Evolutionary conservation across 352 stramenopile species (phyloP), one percentile per base, ranked within the genome.

Genomic region (Saprolegnia diclina): DNA sequence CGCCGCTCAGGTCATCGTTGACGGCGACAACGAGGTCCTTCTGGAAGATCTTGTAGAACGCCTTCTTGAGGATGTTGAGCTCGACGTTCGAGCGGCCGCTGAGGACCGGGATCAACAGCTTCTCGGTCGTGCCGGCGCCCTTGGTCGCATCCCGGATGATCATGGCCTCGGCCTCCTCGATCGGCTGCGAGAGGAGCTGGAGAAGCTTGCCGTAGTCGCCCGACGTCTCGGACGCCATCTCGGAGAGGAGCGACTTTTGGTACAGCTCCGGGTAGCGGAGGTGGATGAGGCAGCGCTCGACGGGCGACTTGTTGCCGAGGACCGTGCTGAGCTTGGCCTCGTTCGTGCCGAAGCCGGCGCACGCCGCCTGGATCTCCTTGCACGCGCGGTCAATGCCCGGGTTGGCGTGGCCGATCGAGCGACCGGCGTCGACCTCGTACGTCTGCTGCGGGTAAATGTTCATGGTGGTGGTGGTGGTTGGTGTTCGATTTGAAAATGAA

Each of bases 51-150:
- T 87, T 77, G 61, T 80, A 90, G 75, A 80, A 92, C 0, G 83
- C 86, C 74, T 89, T 87, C 74, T 90, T 90, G 54, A 92, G 77
- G 67, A 92, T 89, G 67, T 74, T 74, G 53, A 92, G 79, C 70
- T 92, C 83, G 13, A 70, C 71, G 67, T 89, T 88, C 3, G 83
- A 88, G 67, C 83, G 40, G 19, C 59, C 59, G 26, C 40, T 35
- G 19, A 66, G 14, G 13, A 91, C 83, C 19, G 80, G 83, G 73
- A 82, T 89, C 65, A 90, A 84, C 52, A 85, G 74, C 54, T 84
- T 82, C 66, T 92, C 83, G n/a, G 74, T 77, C 16, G 83, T 92
- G 71, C 83, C 83, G 0, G 73, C 11, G 13, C 83, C 83, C 73
- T 88, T 87, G 68, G 82, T 90, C 56, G 83, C 82, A 21, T 82